Percentiles rank a stretch among this genome's conserved stretches.
phyloP scores from a whole-genome alignment of 2,329 filamentous ascomycete genomes.

The Neodidymelliopsis sp. region DNA sequence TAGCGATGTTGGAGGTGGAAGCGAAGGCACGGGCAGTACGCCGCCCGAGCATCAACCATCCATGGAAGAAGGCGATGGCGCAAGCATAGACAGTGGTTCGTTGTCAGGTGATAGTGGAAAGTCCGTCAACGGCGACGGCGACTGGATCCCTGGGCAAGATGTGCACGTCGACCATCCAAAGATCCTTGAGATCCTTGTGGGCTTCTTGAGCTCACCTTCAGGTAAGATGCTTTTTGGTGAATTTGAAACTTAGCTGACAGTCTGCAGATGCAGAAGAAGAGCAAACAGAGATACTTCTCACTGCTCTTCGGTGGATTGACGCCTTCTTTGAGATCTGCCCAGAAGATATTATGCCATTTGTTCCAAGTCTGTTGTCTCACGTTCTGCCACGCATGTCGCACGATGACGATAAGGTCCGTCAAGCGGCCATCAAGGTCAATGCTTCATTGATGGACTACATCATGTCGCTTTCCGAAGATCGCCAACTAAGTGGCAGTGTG shows the following conservation, averaged over 20 bases:
- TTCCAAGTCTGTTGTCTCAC: slow-evolving; percentile 88
- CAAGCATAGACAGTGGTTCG: slow-evolving; percentile 47
- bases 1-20: slow-evolving; percentile 41
- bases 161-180: slow-evolving; percentile 92
- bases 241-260: slow-evolving; percentile 21
- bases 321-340: slow-evolving; percentile 97
- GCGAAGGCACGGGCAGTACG: slow-evolving; percentile 66
- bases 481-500: slow-evolving; percentile 36
- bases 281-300: slow-evolving; percentile 77
- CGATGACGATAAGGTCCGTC: slow-evolving; percentile 85
- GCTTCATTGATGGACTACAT: slow-evolving; percentile 92
- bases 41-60: slow-evolving; percentile 50
- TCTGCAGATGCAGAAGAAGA: slow-evolving; percentile 69
- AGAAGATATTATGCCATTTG: slow-evolving; percentile 93
- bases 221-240: slow-evolving; percentile 60
- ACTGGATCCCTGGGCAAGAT: slow-evolving; percentile 97
- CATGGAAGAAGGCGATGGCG: slow-evolving; percentile 61
- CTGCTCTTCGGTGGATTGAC: slow-evolving; percentile 93
- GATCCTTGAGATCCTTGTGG: slow-evolving; percentile 89
- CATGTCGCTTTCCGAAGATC: slow-evolving; percentile 78
- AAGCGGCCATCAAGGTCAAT: slow-evolving; percentile 89
- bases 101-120: slow-evolving; percentile 47
- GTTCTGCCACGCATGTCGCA: slow-evolving; percentile 94
- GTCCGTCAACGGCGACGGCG: slow-evolving; percentile 72
- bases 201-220: slow-evolving; percentile 82